These are phyloP conservation scores for Chlamydomonas applanata DNA, from an alignment of 139 green algal species.

Conservation along the genomic window DNA sequence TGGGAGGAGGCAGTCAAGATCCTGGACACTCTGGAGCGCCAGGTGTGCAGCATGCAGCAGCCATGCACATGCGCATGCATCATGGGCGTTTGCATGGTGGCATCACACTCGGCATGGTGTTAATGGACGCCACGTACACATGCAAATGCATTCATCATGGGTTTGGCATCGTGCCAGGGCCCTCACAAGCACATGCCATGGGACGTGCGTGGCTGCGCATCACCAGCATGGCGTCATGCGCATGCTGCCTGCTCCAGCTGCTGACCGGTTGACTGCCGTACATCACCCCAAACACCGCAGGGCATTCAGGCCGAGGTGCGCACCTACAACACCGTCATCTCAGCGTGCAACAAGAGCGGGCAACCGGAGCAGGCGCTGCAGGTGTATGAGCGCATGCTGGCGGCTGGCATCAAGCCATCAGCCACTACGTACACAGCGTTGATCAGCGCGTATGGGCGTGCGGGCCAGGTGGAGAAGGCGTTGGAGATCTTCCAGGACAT, in stretches of 20 bases:
- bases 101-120: neutral
- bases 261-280: too few relatives aligned
- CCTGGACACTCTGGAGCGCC: slow-evolving; percentile 68
- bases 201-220: too few relatives aligned
- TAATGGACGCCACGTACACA: too few relatives aligned
- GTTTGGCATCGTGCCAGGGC: too few relatives aligned
- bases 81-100: neutral
- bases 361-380: slow-evolving; percentile 60
- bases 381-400: slow-evolving; percentile 82
- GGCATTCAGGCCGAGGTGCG: slow-evolving; percentile 77
- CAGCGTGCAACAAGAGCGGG: slow-evolving; percentile 65
- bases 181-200: neutral
- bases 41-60: too few relatives aligned
- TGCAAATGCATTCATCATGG: too few relatives aligned
- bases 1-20: slow-evolving; percentile 58
- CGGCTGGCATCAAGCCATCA: slow-evolving; percentile 64
- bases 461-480: slow-evolving; percentile 54
- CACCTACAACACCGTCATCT: slow-evolving; percentile 90
- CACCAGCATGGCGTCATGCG: too few relatives aligned
- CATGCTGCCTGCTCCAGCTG: neutral
- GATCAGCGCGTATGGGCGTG: slow-evolving; percentile 47
- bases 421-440: slow-evolving; percentile 86
- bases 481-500: slow-evolving; percentile 74
- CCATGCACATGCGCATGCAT: too few relatives aligned
- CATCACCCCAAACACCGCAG: slow-evolving; percentile 31